Percentiles rank a stretch among this genome's conserved stretches.
Evolutionary conservation across 768 basidiomycete genomes (phyloP).

Genomic region (Amanita rimosa): DNA sequence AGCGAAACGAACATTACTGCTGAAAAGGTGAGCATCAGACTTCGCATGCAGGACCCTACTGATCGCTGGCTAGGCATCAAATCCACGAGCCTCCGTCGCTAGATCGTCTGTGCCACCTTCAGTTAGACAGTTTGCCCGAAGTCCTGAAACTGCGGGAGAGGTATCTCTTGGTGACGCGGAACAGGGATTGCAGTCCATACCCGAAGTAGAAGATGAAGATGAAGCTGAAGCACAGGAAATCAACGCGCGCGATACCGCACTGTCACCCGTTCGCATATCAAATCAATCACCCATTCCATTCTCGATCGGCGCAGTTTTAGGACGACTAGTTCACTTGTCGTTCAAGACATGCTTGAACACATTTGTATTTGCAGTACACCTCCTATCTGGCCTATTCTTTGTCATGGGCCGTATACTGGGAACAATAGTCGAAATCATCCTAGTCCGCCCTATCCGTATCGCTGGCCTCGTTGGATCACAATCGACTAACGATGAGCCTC

Average conservation of each 20-base stretch:
- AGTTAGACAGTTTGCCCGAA: constrained; percentile 23
- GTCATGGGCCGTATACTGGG: constrained; percentile 39
- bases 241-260: constrained; percentile 11
- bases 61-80: constrained; percentile 13
- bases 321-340: constrained; percentile 24
- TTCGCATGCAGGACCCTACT: constrained; percentile 5
- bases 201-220: constrained; percentile 57
- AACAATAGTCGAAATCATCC: constrained; percentile 31
- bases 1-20: constrained; percentile 28
- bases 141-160: constrained; percentile 15
- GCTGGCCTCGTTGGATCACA: background rate
- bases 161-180: constrained; percentile 33
- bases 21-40: constrained; percentile 19
- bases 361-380: constrained; percentile 16
- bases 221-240: constrained; percentile 26
- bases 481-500: background rate
- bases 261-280: constrained; percentile 10
- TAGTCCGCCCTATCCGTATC: constrained; percentile 30
- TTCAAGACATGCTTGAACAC: constrained; percentile 13
- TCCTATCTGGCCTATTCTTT: constrained; percentile 27
- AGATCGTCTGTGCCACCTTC: constrained; percentile 27
- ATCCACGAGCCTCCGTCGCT: constrained; percentile 21
- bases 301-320: constrained; percentile 33
- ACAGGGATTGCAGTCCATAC: constrained; percentile 48
- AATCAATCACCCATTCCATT: constrained; percentile 19